Base-by-base conservation (phyloP, 2,329 filamentous ascomycete genomes). In the Fusarium palustre region DNA sequence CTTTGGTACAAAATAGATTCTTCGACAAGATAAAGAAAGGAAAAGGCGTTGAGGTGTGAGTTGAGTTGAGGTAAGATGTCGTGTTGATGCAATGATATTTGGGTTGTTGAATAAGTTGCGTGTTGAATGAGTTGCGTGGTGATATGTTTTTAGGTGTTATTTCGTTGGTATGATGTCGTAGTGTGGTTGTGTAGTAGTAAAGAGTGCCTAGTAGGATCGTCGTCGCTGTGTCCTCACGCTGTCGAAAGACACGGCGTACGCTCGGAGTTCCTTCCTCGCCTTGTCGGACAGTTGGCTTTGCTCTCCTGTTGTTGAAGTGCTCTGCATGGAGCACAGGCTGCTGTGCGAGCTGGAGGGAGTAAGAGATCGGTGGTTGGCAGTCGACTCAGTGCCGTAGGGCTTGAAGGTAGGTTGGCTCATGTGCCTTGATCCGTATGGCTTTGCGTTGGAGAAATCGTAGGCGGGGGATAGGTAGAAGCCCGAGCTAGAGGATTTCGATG, bases 161-260 rank as follows among this genome's bases (percentile, higher is more conserved):
- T 54, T 50, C 55, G 49, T 52, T 24, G 22, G 13, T 66, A 47
- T 52, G 55, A 58, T 46, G 56, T 55, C 33, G 59, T 46, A 55
- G 52, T 33, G 56, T 70, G 64, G 39, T 55, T 16, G 43, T 13
- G 42, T 50, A 41, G 60, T 56, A 25, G 47, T 46, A 45, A 59
- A 18, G 57, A 18, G 57, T 59, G 41, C 65, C 76, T 84, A 88
- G 76, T 85, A 83, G 31, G 87, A 86, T 82, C 89, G 80, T 75
- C 87, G 81, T 71, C 87, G 85, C 74, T 87, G 85, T 56, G 84
- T 77, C 66, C 92, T 87, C 60, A 91, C 90, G 71, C 94, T 92
- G 80, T 97, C 94, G 78, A 97, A 97, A 3, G 92, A 93, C 76
- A 91, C 92, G 71, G 92, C 92, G 80, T 97, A 97, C 71, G 91